Conservation (phyloP, 2,329 filamentous ascomycete species). For the Cercospora zeina region DNA sequence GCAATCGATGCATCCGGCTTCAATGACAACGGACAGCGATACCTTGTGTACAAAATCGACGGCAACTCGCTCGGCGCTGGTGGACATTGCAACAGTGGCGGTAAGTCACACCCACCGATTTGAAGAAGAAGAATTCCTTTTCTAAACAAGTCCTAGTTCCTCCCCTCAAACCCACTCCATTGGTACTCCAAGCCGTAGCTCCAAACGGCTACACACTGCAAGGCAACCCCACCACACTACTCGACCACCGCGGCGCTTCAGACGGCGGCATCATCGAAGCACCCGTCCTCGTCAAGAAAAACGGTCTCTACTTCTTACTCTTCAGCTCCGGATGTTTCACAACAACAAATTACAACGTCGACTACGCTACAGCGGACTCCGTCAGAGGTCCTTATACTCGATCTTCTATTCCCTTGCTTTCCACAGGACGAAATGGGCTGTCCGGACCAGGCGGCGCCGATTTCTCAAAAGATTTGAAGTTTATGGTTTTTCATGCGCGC, state of each 20-base stretch:
- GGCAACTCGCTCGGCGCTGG: constrained; percentile 39
- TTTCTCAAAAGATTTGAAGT: constrained; percentile 34
- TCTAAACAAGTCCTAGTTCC: constrained; percentile 24
- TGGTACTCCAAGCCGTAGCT: constrained; percentile 38
- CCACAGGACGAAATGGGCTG: constrained; percentile 36
- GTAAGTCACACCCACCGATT: not conserved
- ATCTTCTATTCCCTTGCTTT: constrained; percentile 32
- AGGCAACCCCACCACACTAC: constrained; percentile 33
- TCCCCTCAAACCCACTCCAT: constrained; percentile 38
- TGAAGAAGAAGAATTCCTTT: constrained; percentile 4
- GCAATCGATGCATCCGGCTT: constrained; percentile 42
- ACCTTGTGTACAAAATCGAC: constrained; percentile 42
- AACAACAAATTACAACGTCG: constrained; percentile 37
- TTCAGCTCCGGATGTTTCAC: constrained; percentile 42
- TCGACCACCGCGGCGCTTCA: constrained; percentile 36
- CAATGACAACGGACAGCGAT: constrained; percentile 38
- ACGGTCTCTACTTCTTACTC: constrained; percentile 41
- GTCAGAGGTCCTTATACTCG: constrained; percentile 40
- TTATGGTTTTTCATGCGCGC: constrained; percentile 41
- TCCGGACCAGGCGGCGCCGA: constrained; percentile 39
- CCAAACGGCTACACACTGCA: constrained; percentile 37
- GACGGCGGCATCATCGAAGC: constrained; percentile 41
- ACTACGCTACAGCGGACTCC: constrained; percentile 38
- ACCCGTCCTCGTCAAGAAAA: constrained; percentile 35
- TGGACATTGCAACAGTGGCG: constrained; percentile 39